phyloP scores from a whole-genome alignment of 257 asterid species.

The Solanum chiquidenum region DNA sequence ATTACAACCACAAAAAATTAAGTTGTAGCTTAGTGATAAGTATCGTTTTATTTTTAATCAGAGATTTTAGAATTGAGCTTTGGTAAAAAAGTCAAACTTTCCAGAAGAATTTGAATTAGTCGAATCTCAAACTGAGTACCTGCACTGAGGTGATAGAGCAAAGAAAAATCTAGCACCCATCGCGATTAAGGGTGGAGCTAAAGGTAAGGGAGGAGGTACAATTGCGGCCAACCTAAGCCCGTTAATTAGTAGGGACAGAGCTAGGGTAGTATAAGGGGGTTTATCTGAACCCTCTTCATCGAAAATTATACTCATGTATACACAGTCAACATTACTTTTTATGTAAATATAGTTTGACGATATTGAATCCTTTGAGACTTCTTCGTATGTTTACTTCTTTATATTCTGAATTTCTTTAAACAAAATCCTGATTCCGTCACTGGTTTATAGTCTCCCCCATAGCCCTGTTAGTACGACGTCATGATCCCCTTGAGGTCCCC shows the following conservation, averaged over 20 bases:
- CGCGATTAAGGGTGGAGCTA: background rate
- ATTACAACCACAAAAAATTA: background rate
- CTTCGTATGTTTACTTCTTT: background rate
- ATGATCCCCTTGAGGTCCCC: background rate
- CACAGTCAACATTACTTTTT: background rate
- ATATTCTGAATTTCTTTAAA: background rate
- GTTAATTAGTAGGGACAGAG: background rate
- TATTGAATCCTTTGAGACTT: background rate
- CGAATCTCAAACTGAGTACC: background rate
- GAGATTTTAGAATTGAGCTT: rapidly evolving
- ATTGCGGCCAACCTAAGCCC: no score
- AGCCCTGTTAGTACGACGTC: background rate
- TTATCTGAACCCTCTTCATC: background rate
- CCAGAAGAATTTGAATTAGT: rapidly evolving
- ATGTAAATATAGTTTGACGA: background rate
- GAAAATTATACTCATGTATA: rapidly evolving
- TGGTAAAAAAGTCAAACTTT: background rate
- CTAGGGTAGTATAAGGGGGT: background rate
- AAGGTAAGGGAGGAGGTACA: background rate
- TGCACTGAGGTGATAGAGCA: background rate
- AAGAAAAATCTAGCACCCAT: background rate
- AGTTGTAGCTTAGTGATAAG: background rate
- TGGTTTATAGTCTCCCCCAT: no score
- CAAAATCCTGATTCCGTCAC: no score
- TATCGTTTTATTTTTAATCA: background rate